phyloP scores from a whole-genome alignment of 768 basidiomycete species.

The Tylopilus rubrobrunneus region DNA sequence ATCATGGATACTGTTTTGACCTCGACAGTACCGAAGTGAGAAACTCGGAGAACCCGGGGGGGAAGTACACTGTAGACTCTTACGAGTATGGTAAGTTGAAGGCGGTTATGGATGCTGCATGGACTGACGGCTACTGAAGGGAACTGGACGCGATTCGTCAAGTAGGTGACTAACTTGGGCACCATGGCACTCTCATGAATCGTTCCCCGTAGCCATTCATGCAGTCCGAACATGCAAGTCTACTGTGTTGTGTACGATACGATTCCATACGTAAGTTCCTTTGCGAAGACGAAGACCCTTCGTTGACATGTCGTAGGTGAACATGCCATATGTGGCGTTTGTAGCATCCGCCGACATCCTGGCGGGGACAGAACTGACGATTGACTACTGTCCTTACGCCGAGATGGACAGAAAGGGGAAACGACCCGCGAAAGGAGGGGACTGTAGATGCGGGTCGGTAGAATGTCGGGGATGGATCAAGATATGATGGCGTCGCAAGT shows the following conservation, averaged over 20 bases:
- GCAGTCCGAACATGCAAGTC: constrained; percentile 53
- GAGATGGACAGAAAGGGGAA: constrained; percentile 24
- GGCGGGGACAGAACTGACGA: constrained; percentile 52
- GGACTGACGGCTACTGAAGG: constrained; percentile 36
- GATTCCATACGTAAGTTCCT: constrained; percentile 43
- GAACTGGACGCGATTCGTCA: constrained; percentile 75
- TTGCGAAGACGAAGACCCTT: background rate
- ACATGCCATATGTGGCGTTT: constrained; percentile 61
- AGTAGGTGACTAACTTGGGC: constrained; percentile 39
- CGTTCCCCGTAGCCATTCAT: constrained; percentile 55
- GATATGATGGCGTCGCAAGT: background rate
- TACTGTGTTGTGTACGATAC: constrained; percentile 63
- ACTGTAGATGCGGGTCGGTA: constrained; percentile 36
- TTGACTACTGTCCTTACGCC: constrained; percentile 58
- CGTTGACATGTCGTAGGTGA: constrained; percentile 36
- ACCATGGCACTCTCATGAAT: constrained; percentile 2
- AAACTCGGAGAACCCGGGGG: constrained; percentile 29
- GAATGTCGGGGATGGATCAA: constrained; percentile 39
- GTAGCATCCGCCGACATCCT: constrained; percentile 47
- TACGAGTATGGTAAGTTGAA: constrained; percentile 42
- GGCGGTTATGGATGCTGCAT: background rate
- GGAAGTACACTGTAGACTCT: constrained; percentile 54
- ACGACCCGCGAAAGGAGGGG: constrained; percentile 24
- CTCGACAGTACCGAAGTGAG: constrained; percentile 53
- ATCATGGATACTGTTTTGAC: constrained; percentile 55